Evolutionary conservation across 371 early-diverging fungal species (phyloP), one percentile per base, ranked within the genome.

Genomic region (Syncephalastrum sp.): DNA sequence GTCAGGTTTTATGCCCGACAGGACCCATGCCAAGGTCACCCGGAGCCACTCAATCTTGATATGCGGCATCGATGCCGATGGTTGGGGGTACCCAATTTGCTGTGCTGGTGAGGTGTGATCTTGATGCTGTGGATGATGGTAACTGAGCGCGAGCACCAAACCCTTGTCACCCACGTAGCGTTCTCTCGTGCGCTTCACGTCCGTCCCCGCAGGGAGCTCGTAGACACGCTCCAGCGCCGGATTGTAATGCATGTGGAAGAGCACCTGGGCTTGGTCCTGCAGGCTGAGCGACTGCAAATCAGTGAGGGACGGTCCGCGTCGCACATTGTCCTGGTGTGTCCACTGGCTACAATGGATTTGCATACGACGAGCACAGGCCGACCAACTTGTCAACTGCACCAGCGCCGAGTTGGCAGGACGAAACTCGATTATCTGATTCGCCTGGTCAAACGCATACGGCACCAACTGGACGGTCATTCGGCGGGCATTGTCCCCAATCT

Each of bases 101-200:
- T 12, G 19, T 6, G 15, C 25, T 38, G n/a, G 47, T n/a, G 49
- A 33, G 38, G 10, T 10, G 38, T 33, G 12, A 8, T 33, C 38
- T 25, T 50, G 43, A 16, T 38, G 16, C 21, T 25, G 25, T 45
- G 42, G 50, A n/a, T 57, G 53, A 4, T 57, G 51, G 24, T 78
- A 75, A 4, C 64, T 61, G 45, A 75, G 47, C 15, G 61, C 48
- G 15, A 78, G 47, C 24, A 78, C 66, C 55, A 78, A 27, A 16
- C 68, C 64, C 47, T 67, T 67, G 61, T 78, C 78, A n/a, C 78
- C 78, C 10, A 78, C 63, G 54, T 68, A 78, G 21, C 50, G 51
- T 8, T 50, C 57, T 15, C 33, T 19, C 19, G 43, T 25, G 29
- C 38, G 38, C 38, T 33, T 33, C 38, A 33, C 38, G 12, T 33